Base-by-base conservation (phyloP, 2,329 filamentous ascomycete species). In the Epichloe baconii region DNA sequence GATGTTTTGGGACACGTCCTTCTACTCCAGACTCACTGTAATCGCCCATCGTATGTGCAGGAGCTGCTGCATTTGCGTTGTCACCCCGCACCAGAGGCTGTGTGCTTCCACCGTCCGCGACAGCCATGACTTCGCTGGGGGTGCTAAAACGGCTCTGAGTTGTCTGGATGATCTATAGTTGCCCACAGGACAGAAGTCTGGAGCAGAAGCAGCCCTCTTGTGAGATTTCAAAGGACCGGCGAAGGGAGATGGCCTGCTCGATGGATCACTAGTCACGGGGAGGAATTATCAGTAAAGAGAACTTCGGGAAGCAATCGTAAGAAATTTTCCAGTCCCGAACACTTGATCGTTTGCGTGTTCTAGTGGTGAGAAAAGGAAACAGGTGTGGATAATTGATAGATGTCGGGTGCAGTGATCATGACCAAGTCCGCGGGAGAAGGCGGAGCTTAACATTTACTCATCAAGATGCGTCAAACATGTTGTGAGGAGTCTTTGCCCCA, bases 181-280 rank as follows among this genome's bases (percentile, higher is more conserved):
- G n/a, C 35, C 35, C 26, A 42, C 19, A 5, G 43, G 64, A 8
- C 67, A 61, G 49, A 73, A 71, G 52, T 72, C 67, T 11, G 75
- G 74, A 6, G 74, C 75, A 8, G 75, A 78, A 17, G 69, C 68
- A 3, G 74, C 69, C 52, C 75, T 64, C 58, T 76, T 77, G 59
- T 78, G 75, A 37, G 63, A 58, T 47, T 60, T 67, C 1, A 61
- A 56, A 51, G 60, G 47, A 42, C 57, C 49, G 49, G 57, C 54
- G 31, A 54, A 48, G 34, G 49, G 52, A 37, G 48, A 45, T 52
- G 31, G 55, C 45, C 38, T 57, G 48, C 31, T 53, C 48, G 44
- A 62, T 56, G 53, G 63, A 53, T 35, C 48, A 56, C 7, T 58
- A 40, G 14, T 2, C 17, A 37, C 12, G 6, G 7, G 19, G 37